These are phyloP conservation scores for Phytophthora gonapodyides DNA, from an alignment of 352 stramenopile genomes.

Conservation along the genomic window DNA sequence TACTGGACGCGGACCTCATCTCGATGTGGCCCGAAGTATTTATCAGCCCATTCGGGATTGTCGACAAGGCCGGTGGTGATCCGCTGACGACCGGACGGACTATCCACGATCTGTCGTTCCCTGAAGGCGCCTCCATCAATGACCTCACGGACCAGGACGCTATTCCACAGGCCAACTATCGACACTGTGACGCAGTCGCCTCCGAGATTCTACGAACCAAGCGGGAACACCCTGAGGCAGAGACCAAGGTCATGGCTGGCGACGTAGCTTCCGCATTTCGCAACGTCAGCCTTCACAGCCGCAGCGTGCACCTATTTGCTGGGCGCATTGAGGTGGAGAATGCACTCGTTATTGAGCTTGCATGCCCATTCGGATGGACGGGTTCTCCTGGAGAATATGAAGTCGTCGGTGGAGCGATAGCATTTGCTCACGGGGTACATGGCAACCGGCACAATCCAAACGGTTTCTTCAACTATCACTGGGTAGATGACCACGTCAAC, in stretches of 20 bases:
- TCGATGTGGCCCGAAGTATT: no score
- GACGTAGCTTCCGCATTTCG: slow-evolving; percentile 12
- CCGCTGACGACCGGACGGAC: background rate
- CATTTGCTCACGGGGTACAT: slow-evolving; percentile 2
- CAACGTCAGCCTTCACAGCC: slow-evolving; percentile 15
- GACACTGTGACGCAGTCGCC: slow-evolving; percentile 5
- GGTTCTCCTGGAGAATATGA: slow-evolving; percentile 20
- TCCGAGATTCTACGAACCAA: background rate
- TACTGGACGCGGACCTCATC: no score
- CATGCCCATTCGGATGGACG: slow-evolving; percentile 12
- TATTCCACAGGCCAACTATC: slow-evolving; percentile 15
- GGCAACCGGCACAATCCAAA: background rate
- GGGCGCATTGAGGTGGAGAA: slow-evolving; percentile 15
- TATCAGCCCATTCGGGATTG: slow-evolving; percentile 16
- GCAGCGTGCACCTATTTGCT: slow-evolving; percentile 15
- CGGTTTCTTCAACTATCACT: slow-evolving; percentile 21
- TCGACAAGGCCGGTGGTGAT: slow-evolving; percentile 2
- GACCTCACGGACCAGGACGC: slow-evolving; percentile 16
- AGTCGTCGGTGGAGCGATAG: slow-evolving; percentile 11
- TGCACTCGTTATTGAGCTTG: slow-evolving; percentile 16
- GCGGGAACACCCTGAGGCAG: background rate
- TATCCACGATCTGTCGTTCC: slow-evolving; percentile 17
- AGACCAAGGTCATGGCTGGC: background rate
- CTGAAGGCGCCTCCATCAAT: slow-evolving; percentile 16
- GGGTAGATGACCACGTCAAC: slow-evolving; percentile 21